Evolutionary conservation across 2,329 filamentous ascomycete species (phyloP).

Genomic region (Botrytis squamosa): DNA sequence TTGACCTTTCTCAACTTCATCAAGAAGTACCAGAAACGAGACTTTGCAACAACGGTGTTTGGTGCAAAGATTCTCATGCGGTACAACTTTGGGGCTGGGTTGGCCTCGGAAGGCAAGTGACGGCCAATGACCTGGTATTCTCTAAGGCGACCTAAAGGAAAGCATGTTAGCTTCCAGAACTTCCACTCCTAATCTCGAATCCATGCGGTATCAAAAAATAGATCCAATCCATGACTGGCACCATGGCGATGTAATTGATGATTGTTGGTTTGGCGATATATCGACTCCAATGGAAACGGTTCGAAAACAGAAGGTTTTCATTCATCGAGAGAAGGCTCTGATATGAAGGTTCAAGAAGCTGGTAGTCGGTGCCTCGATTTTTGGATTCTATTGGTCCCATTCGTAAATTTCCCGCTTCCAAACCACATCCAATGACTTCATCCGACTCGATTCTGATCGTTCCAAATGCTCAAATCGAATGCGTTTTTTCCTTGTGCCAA

Average conservation of each 20-base stretch:
- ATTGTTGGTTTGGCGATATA: neutral
- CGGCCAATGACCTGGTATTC: conserved; percentile 99
- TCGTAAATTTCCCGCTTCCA: neutral
- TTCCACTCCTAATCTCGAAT: neutral
- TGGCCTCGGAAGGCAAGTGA: conserved; percentile 95
- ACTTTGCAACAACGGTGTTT: conserved; percentile 98
- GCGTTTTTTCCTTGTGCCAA: neutral
- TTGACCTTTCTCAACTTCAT: conserved; percentile 99
- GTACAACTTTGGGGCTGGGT: conserved; percentile 97
- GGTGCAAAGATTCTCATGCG: conserved; percentile 99
- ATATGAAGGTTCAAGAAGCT: neutral
- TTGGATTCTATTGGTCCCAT: neutral
- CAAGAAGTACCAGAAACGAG: conserved; percentile 99
- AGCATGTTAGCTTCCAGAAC: conserved; percentile 37
- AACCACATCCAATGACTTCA: neutral
- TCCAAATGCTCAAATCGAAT: conserved; percentile 1
- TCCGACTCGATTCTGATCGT: neutral
- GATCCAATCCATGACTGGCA: neutral
- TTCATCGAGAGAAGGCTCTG: neutral
- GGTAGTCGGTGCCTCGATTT: neutral
- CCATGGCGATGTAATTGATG: neutral
- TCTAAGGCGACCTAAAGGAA: conserved; percentile 83
- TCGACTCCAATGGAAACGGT: neutral
- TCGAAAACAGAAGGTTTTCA: neutral
- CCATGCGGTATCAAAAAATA: neutral